Percentiles rank a stretch among this genome's conserved stretches.
Conservation (phyloP, 495 filamentous ascomycete genomes). For the Podospora appendiculata region DNA sequence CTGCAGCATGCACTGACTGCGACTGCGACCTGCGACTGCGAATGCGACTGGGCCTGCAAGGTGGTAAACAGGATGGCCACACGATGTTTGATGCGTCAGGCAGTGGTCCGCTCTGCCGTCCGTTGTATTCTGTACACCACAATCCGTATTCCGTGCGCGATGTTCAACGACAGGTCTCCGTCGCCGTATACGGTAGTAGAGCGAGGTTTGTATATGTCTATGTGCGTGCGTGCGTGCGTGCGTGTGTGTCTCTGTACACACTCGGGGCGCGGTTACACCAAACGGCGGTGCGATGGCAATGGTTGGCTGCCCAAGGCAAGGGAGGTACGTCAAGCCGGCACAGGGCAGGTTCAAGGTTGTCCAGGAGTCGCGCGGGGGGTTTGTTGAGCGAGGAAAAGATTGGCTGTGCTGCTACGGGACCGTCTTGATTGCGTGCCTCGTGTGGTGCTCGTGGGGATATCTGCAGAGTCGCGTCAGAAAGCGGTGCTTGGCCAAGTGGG, state of each 20-base stretch:
- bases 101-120: conserved; percentile 2
- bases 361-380: conserved; percentile 6
- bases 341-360: conserved; percentile 10
- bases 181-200: background rate
- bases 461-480: conserved; percentile 34
- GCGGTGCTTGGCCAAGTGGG: conserved; percentile 6
- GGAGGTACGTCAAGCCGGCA: conserved; percentile 13
- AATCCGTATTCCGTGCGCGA: conserved; percentile 20
- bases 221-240: background rate
- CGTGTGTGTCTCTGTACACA: conserved; percentile 19
- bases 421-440: conserved; percentile 16
- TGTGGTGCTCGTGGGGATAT: conserved; percentile 9
- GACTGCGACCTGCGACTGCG: too few relatives aligned
- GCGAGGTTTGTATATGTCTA: too few relatives aligned
- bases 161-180: conserved; percentile 13
- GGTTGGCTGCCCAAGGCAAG: conserved; percentile 15
- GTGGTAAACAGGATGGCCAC: conserved; percentile 2
- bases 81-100: background rate
- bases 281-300: conserved; percentile 15
- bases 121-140: conserved; percentile 17
- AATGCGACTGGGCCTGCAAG: background rate
- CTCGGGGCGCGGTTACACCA: conserved; percentile 26
- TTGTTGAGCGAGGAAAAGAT: conserved; percentile 8
- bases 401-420: conserved; percentile 17
- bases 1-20: conserved; percentile 10